Conservation (phyloP, 164 flowering plant genomes). For the Brasenia schreberi region DNA sequence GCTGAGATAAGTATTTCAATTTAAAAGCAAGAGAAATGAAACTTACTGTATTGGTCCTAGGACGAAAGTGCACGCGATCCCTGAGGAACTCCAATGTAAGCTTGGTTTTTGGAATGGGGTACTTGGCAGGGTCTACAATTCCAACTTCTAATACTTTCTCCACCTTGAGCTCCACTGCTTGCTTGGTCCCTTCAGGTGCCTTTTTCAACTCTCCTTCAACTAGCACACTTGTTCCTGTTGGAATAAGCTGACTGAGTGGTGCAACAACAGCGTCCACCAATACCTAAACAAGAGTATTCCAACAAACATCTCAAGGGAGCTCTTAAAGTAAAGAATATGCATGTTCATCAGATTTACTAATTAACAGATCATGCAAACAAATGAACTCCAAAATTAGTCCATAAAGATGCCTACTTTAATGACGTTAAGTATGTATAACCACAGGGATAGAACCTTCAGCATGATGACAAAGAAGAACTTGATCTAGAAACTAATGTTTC, state of each 20-base stretch:
- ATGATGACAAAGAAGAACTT: too few relatives aligned
- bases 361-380: too few relatives aligned
- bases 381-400: too few relatives aligned
- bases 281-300: conserved; percentile 12
- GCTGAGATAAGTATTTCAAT: too few relatives aligned
- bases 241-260: conserved; percentile 37
- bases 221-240: conserved; percentile 64
- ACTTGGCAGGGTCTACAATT: conserved; percentile 54
- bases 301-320: background rate
- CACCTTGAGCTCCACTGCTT: conserved; percentile 70
- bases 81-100: conserved; percentile 68
- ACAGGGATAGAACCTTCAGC: too few relatives aligned
- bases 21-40: background rate
- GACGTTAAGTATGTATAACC: too few relatives aligned
- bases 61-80: conserved; percentile 61
- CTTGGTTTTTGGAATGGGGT: conserved; percentile 73
- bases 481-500: too few relatives aligned
- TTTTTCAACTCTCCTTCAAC: conserved; percentile 59
- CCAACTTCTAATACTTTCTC: conserved; percentile 55
- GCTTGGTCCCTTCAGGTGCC: conserved; percentile 73
- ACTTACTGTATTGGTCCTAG: conserved; percentile 76
- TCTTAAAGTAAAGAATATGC: too few relatives aligned
- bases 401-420: too few relatives aligned
- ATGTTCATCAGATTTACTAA: too few relatives aligned
- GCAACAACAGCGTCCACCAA: conserved; percentile 45